phyloP scores from a whole-genome alignment of 306 rosid species.

The Crataegus laevigata region DNA sequence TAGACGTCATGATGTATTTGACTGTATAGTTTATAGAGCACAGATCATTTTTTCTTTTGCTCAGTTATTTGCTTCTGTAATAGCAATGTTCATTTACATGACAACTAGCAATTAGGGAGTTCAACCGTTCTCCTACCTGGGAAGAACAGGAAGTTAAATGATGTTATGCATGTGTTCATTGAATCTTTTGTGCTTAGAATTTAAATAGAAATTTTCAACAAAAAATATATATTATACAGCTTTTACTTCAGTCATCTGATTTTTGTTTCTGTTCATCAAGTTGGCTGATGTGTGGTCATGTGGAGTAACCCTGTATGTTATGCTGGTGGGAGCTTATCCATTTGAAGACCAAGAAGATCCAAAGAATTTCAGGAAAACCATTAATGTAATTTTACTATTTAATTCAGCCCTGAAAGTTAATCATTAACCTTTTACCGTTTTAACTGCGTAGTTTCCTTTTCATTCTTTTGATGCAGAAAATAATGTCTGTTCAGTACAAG shows the following conservation, averaged over 20 bases:
- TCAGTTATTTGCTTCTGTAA: background rate
- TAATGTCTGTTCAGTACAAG: conserved; percentile 84
- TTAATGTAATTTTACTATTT: conserved; percentile 33
- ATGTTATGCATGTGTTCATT: background rate
- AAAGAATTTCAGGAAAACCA: conserved; percentile 83
- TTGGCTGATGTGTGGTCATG: conserved; percentile 91
- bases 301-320: conserved; percentile 84
- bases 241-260: background rate
- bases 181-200: background rate
- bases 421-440: background rate
- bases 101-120: background rate
- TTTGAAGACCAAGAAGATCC: conserved; percentile 86
- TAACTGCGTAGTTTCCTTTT: conserved; percentile 9
- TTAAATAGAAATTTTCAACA: background rate
- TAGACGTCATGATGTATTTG: background rate
- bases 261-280: conserved; percentile 30
- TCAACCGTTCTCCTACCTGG: background rate
- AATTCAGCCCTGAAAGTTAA: conserved; percentile 1
- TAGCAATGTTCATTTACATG: background rate
- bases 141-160: background rate
- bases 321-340: conserved; percentile 91
- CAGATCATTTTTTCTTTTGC: background rate
- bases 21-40: background rate
- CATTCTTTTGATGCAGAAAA: conserved; percentile 45
- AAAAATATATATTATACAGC: background rate